Conservation (phyloP, 345 rosid species). For the Eucalyptus fibrosa region DNA sequence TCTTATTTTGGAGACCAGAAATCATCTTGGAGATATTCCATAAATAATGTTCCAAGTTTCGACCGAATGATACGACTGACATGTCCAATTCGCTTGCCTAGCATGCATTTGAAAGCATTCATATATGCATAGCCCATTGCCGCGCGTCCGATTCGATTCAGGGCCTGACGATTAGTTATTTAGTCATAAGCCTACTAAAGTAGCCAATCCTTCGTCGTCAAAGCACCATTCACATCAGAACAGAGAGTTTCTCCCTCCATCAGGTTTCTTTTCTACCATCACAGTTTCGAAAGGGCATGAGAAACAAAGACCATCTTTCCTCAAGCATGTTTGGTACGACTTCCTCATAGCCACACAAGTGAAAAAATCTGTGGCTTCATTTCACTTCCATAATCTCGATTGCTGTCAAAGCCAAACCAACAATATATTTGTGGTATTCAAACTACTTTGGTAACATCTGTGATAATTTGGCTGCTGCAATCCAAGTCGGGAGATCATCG, state of each 20-base stretch:
- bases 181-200: background rate
- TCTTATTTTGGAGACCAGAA: background rate
- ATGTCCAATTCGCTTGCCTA: fast-evolving
- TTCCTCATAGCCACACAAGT: background rate
- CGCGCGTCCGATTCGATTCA: background rate
- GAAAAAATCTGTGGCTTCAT: background rate
- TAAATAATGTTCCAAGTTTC: background rate
- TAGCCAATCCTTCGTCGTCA: background rate
- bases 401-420: background rate
- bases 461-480: background rate
- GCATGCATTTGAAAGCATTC: background rate
- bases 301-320: background rate
- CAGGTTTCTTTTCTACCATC: background rate
- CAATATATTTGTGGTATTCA: background rate
- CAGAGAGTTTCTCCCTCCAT: background rate
- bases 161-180: background rate
- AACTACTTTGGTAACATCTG: background rate
- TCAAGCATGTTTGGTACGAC: background rate
- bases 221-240: background rate
- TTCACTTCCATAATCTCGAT: background rate
- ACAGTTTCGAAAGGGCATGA: too few relatives aligned
- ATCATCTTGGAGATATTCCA: background rate
- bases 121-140: fast-evolving
- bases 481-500: background rate
- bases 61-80: background rate